These are phyloP conservation scores for Hanseniaspora gamundiae DNA, from an alignment of 1,139 yeast genomes.

Conservation along the genomic window DNA sequence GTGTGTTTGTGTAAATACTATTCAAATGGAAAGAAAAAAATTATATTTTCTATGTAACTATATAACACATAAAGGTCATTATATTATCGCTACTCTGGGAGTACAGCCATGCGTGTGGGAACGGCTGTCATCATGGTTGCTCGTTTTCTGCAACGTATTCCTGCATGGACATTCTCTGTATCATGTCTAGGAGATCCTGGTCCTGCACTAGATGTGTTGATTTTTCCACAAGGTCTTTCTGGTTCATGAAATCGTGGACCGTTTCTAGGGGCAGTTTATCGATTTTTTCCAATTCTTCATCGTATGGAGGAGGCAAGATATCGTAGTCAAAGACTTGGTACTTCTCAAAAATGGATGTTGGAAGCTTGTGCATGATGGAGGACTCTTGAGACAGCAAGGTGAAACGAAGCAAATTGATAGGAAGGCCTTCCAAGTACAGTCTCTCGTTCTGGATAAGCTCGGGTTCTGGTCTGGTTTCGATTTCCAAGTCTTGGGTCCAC, in stretches of 20 bases:
- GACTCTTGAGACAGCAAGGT: constrained; percentile 61
- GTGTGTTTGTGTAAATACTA: too few species aligned
- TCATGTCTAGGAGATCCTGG: constrained; percentile 20
- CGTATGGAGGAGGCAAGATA: constrained; percentile 47
- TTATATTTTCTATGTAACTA: neutral
- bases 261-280: constrained; percentile 22
- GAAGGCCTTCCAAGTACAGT: constrained; percentile 27
- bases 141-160: constrained; percentile 18
- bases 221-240: constrained; percentile 19
- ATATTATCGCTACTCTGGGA: too few species aligned
- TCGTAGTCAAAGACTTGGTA: constrained; percentile 60
- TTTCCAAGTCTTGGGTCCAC: neutral
- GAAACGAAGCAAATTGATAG: constrained; percentile 50
- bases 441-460: constrained; percentile 1
- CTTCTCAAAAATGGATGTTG: constrained; percentile 46
- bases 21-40: too few species aligned
- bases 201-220: constrained; percentile 20
- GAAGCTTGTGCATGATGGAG: constrained; percentile 56
- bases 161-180: constrained; percentile 22
- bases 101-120: too few species aligned
- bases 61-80: too few species aligned
- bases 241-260: constrained; percentile 30
- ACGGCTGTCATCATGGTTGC: neutral
- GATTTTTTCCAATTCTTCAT: constrained; percentile 18
- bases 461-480: neutral